Evolutionary conservation across 805 yeast genomes (phyloP), one percentile per base, ranked within the genome.

Genomic region (Candida pseudoglaebosa): DNA sequence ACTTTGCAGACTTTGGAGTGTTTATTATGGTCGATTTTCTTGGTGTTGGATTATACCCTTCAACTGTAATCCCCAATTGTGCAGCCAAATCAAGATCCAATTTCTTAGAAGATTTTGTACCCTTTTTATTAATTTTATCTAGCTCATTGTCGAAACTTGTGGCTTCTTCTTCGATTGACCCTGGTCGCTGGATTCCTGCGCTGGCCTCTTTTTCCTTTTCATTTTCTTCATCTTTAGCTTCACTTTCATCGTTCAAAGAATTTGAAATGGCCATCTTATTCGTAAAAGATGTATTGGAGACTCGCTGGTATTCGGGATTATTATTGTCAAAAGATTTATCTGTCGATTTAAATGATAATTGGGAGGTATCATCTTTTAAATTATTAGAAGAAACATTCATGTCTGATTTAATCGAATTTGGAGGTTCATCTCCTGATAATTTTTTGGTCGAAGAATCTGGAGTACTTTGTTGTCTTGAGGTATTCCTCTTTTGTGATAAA

Each of bases 11-110:
- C 10, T 38, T 32, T 7, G 46, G 40, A 8, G 41, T 12, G 13
- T 24, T 18, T 8, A 4, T 16, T 3, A 15, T 14, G 32, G 24
- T 18, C n/a, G 10, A 17, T n/a, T 26, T 18, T 14, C 32, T 32
- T 13, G 21, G 12, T 58, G 56, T 2, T 51, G 52, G 28, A 28
- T 33, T 22, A 29, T 39, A 45, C 8, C 53, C 58, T 46, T 44
- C 50, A 21, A 51, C 44, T 5, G 48, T 47, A 12, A 59, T 48
- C 4, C 65, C 58, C 36, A 68, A 49, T 26, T 61, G 61, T 18
- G 67, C 52, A 1, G 71, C 71, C 41, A 70, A 61, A 5, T 53
- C 62, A 14, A 35, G 14, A n/a, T 32, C 40, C 13, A 44, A 14
- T n/a, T 26, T 18, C 13, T 12, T 28, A 10, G 40, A 34, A 7